Conservation (phyloP, 176 grass and related monocot genomes). For the Tillandsia leiboldiana region DNA sequence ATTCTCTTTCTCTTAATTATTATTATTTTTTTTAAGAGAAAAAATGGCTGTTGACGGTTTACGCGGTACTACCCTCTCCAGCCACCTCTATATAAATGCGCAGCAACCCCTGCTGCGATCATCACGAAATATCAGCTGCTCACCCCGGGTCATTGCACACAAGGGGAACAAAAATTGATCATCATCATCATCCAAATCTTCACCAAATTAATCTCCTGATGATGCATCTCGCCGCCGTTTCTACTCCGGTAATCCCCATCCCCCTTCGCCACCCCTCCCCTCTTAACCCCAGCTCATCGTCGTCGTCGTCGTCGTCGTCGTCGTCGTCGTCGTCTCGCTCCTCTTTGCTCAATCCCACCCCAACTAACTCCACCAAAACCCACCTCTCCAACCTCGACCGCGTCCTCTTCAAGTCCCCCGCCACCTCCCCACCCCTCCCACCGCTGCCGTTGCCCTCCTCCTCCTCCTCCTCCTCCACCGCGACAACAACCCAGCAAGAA, state of each 20-base stretch:
- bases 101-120: too few species aligned
- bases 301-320: constrained; percentile 42
- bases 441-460: background rate
- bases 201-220: background rate
- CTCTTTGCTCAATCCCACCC: background rate
- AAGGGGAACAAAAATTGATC: too few species aligned
- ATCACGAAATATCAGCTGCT: too few species aligned
- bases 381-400: constrained; percentile 77
- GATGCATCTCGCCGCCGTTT: background rate
- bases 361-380: constrained; percentile 4
- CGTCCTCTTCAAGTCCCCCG: constrained; percentile 61
- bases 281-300: background rate
- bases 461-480: background rate
- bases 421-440: constrained; percentile 10
- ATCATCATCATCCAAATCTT: too few species aligned
- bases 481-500: background rate
- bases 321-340: constrained; percentile 11
- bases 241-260: background rate
- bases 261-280: constrained; percentile 10
- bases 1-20: too few species aligned
- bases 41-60: too few species aligned
- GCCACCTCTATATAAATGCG: too few species aligned
- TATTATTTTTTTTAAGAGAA: too few species aligned
- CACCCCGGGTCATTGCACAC: too few species aligned
- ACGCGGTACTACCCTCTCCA: too few species aligned